Evolutionary conservation across 139 green algal species (phyloP), one percentile per base, ranked within the genome.

Genomic region (Desmodesmus armatus): DNA sequence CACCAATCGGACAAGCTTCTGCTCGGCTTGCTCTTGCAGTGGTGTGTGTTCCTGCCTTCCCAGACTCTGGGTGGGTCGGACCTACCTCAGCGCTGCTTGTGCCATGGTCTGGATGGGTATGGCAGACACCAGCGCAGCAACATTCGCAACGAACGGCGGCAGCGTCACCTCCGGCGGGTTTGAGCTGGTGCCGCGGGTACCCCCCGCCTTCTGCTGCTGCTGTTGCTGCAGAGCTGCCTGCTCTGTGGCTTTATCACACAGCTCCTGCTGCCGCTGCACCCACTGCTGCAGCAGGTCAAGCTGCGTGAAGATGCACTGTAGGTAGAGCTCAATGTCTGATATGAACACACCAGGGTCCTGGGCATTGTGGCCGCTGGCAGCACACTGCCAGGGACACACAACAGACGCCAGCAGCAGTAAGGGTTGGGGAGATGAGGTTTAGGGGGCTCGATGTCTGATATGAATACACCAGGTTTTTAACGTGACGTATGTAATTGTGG

Each of bases 291-390:
- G 85, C 49, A 90, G 87, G 83, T 99, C 96, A 33, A 99, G 89
- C 58, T 98, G 87, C 0, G 82, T 79, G 72, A 99, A 99, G 2
- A 98, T 85, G 2, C 92, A 89, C 87, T 98, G 95, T 63, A 91
- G 53, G 76, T 91, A 91, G 33, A 93, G 88, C 80, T 93, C 89
- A 29, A 95, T 80, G 84, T 95, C 86, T 33, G 41, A 43, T 55
- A 88, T 63, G n/a, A n/a, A n/a, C n/a, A n/a, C n/a, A n/a, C n/a
- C n/a, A n/a, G n/a, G n/a, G n/a, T n/a, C 67, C 29, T 75, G 82
- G 40, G 82, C 82, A n/a, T 43, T 72, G 49, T 66, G 33, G 25
- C 60, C 60, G 21, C 62, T 35, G 2, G 66, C 66, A 29, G 80
- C 80, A 40, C 47, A 78, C 80, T 86, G 80, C 62, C 75, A 5